Base-by-base conservation (phyloP, 2,329 filamentous ascomycete species). In the Botrytis elliptica region DNA sequence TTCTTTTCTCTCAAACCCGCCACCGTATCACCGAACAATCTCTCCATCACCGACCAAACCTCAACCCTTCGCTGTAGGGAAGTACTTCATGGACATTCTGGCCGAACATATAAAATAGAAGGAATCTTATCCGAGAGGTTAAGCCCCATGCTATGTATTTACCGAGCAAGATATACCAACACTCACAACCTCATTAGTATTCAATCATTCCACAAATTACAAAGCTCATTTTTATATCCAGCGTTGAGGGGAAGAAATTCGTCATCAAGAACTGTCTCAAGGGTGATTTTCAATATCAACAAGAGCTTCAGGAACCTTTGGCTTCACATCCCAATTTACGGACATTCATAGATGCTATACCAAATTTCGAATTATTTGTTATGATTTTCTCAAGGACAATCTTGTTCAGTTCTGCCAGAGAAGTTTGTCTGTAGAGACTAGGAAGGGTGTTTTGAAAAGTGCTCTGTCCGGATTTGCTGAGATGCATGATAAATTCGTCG, bases 381-480 rank as follows among this genome's bases (percentile, higher is more conserved):
- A 62, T 33, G 55, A 33, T n/a, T 70, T 70, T 36, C 38, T 70
- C 20, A 59, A 44, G 25, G 52, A n/a, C 38, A 55, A 70, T 62
- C n/a, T 70, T 62, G 55, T 62, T 70, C 55, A 46, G 29, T 60
- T 70, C 18, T 42, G 55, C 22, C 38, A 46, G 68, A 70, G 40
- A 42, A 12, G 49, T 55, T 12, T 70, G n/a, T 20, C 68, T n/a
- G 25, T 14, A n/a, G 55, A 36, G 36, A 62, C 25, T 12, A 62
- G 68, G 70, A 86, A 85, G 77, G 80, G 80, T 67, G 83, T 86
- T 60, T 80, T 86, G 40, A 83, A 84, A 74, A 82, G 84, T 75
- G 81, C 83, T 33, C 79, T 86, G 55, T 78, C 79, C 73, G 83
- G 83, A 20, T 78, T 84, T 52, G 81, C 83, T 73, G 78, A 78